Conservation (phyloP, 2,329 filamentous ascomycete genomes). For the Sclerotinia nivalis region DNA sequence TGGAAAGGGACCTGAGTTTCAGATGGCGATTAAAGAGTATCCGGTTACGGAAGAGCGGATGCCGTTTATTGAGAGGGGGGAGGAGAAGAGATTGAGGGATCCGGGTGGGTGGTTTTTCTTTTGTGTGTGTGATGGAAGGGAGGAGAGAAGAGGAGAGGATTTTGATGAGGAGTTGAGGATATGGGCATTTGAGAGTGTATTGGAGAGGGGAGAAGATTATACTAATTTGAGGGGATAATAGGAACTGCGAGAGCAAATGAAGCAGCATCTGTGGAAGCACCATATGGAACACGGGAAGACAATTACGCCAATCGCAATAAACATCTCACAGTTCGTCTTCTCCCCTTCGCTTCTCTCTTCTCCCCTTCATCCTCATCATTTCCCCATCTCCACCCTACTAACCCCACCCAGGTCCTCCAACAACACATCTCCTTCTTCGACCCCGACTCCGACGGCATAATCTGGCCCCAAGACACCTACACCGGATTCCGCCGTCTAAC, state of each 20-base stretch:
- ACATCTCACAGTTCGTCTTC: constrained; percentile 40
- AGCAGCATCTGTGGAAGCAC: constrained; percentile 44
- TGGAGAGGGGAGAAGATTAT: background rate
- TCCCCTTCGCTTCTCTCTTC: background rate
- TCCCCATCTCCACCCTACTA: background rate
- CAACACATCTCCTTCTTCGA: constrained; percentile 57
- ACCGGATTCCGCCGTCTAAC: constrained; percentile 49
- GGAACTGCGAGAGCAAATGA: constrained; percentile 47
- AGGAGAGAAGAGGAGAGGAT: no score
- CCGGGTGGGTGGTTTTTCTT: background rate
- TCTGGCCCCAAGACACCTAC: constrained; percentile 55
- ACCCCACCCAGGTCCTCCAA: constrained; percentile 47
- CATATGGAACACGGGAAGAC: constrained; percentile 46
- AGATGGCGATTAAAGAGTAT: background rate
- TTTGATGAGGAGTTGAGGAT: no score
- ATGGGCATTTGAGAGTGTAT: background rate
- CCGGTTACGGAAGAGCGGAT: background rate
- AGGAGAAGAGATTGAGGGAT: background rate
- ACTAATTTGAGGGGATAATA: constrained; percentile 7
- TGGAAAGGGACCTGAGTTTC: background rate
- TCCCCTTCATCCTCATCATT: background rate
- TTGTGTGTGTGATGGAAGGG: no score
- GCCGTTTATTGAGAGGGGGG: background rate
- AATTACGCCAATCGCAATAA: constrained; percentile 44
- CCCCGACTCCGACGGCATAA: constrained; percentile 52